Evolutionary conservation across 176 grass and related monocot species (phyloP).

Genomic region (Guadua angustifolia): DNA sequence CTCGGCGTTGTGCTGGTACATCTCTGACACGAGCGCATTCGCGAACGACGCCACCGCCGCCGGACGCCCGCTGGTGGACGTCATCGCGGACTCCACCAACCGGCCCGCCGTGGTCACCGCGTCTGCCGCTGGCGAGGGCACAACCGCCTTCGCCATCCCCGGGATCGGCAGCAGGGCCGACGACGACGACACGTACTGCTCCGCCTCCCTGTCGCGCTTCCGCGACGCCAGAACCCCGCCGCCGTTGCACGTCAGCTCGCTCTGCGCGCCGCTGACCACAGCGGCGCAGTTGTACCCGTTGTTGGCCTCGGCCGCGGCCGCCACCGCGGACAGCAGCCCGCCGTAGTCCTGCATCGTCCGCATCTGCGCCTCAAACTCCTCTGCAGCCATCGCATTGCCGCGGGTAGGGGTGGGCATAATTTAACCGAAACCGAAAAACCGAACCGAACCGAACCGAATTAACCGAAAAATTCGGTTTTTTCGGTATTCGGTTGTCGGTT

Average conservation of each 20-base stretch:
- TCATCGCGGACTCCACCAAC: slow-evolving; percentile 20
- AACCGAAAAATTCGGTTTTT: too few species aligned
- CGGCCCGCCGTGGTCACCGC: neutral
- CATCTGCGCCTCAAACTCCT: neutral
- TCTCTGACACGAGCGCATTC: slow-evolving; percentile 27
- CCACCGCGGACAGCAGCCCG: neutral
- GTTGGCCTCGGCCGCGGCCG: neutral
- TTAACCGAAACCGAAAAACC: too few species aligned
- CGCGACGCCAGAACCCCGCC: neutral
- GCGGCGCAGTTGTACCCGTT: neutral
- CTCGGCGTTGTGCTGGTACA: slow-evolving; percentile 47
- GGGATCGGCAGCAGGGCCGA: slow-evolving; percentile 32
- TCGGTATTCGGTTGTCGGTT: too few species aligned
- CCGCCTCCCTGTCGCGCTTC: slow-evolving; percentile 51
- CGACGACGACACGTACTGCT: slow-evolving; percentile 2
- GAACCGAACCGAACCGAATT: too few species aligned
- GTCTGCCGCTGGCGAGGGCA: neutral
- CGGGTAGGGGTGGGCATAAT: too few species aligned
- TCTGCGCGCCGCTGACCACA: slow-evolving; percentile 45
- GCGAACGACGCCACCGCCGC: neutral
- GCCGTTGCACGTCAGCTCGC: slow-evolving; percentile 64
- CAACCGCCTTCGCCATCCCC: neutral
- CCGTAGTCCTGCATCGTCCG: slow-evolving; percentile 5
- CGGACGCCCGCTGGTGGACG: slow-evolving; percentile 64
- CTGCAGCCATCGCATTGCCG: neutral